phyloP scores from a whole-genome alignment of 768 basidiomycete species.

The Suillus ampliporus region DNA sequence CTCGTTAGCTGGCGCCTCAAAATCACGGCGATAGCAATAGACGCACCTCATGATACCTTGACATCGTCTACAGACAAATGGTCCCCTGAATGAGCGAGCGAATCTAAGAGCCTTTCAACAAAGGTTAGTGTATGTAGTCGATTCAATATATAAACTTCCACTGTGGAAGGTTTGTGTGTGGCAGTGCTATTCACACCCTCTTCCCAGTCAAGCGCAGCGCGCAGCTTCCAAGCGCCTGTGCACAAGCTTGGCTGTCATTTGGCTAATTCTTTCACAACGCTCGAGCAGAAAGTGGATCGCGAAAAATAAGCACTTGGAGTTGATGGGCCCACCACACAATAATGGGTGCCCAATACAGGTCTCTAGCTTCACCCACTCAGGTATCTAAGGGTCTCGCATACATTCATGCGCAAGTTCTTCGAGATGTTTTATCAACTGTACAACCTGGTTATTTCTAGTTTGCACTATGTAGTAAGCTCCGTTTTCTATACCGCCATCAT shows the following conservation, averaged over 20 bases:
- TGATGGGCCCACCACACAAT: too few species aligned
- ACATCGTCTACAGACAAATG: conserved; percentile 34
- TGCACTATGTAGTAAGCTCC: conserved; percentile 64
- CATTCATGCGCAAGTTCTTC: conserved; percentile 84
- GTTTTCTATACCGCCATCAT: background rate
- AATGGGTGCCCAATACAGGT: too few species aligned
- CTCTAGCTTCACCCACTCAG: too few species aligned
- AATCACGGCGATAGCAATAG: background rate
- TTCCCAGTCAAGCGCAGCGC: background rate
- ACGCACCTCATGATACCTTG: conserved; percentile 47
- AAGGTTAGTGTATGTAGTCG: background rate
- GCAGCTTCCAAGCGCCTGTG: background rate
- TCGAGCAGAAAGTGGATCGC: background rate
- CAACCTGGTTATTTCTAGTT: conserved; percentile 98
- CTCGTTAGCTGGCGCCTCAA: background rate
- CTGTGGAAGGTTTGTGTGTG: background rate
- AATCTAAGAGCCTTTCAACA: background rate
- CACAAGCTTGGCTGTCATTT: background rate
- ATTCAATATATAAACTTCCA: background rate
- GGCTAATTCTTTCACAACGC: too few species aligned
- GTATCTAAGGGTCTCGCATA: conserved; percentile 96
- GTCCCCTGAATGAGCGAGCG: background rate
- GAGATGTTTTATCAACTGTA: conserved; percentile 92
- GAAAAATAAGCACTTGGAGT: too few species aligned
- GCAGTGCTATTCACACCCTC: conserved; percentile 3